Base-by-base conservation (phyloP, 257 asterid genomes). In the Lycium barbarum region DNA sequence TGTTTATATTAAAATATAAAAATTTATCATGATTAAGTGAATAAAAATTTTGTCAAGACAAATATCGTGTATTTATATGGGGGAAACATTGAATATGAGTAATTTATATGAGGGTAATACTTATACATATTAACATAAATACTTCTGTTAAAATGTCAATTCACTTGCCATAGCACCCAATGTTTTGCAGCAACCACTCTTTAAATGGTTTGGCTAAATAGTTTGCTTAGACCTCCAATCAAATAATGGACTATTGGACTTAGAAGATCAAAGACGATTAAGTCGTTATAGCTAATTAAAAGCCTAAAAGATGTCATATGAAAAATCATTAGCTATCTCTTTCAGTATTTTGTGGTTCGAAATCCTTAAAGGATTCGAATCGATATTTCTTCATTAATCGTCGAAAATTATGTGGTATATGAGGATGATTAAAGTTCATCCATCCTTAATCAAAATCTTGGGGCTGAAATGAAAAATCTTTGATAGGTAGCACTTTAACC, bases 201-300 rank as follows among this genome's bases (percentile, higher is more conserved):
- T 20, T 47, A 73, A 73, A n/a, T 73, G 59, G 79, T 40, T 70
- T 70, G 33, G 54, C 79, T 40, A 71, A 9, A 40, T 71, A 40
- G 79, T 40, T 71, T 71, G 79, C 40, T 71, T 18, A 40, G 12
- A 22, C 12, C 20, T 74, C 43, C 43, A 20, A 45, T 74, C 61
- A 49, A 49, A 47, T 49, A 20, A 49, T 74, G 49, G 74, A 26
- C 33, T 33, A 66, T 63, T 63, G 55, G 80, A 67, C 49, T 14
- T 67, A 2, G 17, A 13, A 35, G 20, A 67, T 14, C 20, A 66
- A 67, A 67, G 49, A 67, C 35, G 26, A 72, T 45, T 45, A 74
- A 6, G 81, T 20, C 20, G 20, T 22, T 73, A 49, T 47, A 73
- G 43, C 61, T 43, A 45, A 72, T 72, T n/a, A 73, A 47, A 73